Evolutionary conservation across 805 yeast species (phyloP).

Genomic region (Tetrapisispora pingtungensis): DNA sequence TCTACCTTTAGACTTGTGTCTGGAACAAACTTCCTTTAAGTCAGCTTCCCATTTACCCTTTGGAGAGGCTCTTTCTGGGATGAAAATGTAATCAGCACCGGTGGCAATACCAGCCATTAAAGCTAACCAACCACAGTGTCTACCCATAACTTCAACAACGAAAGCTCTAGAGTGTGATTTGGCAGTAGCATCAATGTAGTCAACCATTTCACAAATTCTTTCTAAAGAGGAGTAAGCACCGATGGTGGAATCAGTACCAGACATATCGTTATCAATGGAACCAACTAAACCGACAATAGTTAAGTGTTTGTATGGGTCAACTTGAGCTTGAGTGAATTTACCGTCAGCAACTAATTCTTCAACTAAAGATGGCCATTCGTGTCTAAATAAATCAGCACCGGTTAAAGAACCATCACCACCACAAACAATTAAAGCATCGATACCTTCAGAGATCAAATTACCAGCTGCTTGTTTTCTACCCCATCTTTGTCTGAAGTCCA

Average conservation of each 20-base stretch:
- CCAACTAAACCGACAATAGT: constrained; percentile 93
- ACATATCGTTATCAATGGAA: constrained; percentile 96
- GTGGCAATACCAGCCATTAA: constrained; percentile 96
- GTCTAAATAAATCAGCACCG: constrained; percentile 90
- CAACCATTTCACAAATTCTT: constrained; percentile 87
- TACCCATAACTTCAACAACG: constrained; percentile 97
- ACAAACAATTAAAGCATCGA: constrained; percentile 90
- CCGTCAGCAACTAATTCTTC: constrained; percentile 54
- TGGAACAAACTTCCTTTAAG: constrained; percentile 59
- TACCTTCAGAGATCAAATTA: constrained; percentile 76
- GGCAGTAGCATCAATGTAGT: constrained; percentile 96
- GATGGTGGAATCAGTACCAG: constrained; percentile 90
- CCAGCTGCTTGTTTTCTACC: constrained; percentile 80
- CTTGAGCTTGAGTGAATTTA: constrained; percentile 48
- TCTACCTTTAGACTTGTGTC: constrained; percentile 81
- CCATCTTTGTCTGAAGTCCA: constrained; percentile 70
- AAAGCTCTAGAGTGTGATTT: constrained; percentile 95
- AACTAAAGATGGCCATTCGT: constrained; percentile 88
- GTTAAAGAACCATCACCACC: constrained; percentile 99
- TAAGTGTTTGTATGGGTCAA: constrained; percentile 54
- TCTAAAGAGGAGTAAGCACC: constrained; percentile 93
- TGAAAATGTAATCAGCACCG: constrained; percentile 87
- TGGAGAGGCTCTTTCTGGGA: constrained; percentile 87
- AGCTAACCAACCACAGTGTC: constrained; percentile 99
- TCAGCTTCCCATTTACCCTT: constrained; percentile 70